Percentiles rank a stretch among this genome's conserved stretches.
These are phyloP conservation scores for Lantana camara DNA, from an alignment of 257 asterid species.

Conservation along the genomic window DNA sequence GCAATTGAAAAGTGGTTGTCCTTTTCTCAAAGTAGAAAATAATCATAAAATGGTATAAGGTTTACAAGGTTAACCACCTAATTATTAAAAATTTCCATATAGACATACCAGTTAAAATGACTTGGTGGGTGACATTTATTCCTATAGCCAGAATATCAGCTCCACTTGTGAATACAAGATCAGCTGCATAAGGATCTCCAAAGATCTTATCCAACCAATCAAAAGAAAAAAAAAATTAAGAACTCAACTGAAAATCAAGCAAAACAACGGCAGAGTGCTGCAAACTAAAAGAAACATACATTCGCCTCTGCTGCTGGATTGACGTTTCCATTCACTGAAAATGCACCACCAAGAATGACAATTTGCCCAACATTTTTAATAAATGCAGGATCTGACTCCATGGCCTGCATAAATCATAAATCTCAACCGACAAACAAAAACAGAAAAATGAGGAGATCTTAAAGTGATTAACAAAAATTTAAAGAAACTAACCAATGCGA, in stretches of 20 bases:
- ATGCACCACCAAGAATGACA: conserved; percentile 95
- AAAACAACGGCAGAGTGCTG: conserved; percentile 4
- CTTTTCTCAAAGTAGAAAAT: too few species aligned
- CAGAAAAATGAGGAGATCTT: background rate
- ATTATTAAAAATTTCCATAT: conserved; percentile 3
- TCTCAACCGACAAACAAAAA: conserved; percentile 7
- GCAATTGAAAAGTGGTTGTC: too few species aligned
- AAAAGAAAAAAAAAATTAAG: conserved; percentile 17
- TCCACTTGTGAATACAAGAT: conserved; percentile 93
- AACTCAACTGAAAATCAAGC: conserved; percentile 16
- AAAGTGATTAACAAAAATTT: conserved; percentile 11
- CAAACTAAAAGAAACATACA: conserved; percentile 58
- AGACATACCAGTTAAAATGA: conserved; percentile 75
- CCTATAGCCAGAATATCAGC: conserved; percentile 97
- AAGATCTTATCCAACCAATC: conserved; percentile 57
- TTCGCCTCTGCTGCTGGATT: conserved; percentile 99
- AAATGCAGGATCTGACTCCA: conserved; percentile 84
- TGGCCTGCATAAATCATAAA: conserved; percentile 62
- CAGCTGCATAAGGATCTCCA: conserved; percentile 99
- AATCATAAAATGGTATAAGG: too few species aligned
- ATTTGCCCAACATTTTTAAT: conserved; percentile 75
- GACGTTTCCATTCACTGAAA: conserved; percentile 93
- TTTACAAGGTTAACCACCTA: too few species aligned
- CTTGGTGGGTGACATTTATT: conserved; percentile 94
- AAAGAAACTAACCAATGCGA: conserved; percentile 73